A percentile compares a stretch with the other conserved stretches of the same genome.
Conservation (phyloP, 2,329 filamentous ascomycete species). For the Paraphoma sp. region DNA sequence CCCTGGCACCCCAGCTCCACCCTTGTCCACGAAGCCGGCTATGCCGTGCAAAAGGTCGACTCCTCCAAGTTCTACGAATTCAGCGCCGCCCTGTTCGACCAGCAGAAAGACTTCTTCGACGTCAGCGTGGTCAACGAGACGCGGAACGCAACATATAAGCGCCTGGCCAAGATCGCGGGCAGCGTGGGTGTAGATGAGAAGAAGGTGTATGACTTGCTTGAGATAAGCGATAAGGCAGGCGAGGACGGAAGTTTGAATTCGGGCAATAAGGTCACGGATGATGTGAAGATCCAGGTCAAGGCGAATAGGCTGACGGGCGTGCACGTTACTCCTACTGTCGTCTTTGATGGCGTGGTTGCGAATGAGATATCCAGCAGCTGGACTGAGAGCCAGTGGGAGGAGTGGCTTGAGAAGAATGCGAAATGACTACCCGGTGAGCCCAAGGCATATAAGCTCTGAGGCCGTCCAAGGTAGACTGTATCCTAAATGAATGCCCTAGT, state of each 20-base stretch:
- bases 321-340: constrained; percentile 89
- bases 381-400: constrained; percentile 80
- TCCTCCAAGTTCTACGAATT: constrained; percentile 82
- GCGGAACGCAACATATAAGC: constrained; percentile 81
- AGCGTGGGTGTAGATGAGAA: constrained; percentile 73
- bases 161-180: constrained; percentile 76
- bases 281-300: constrained; percentile 85
- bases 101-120: constrained; percentile 84
- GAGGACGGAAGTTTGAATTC: constrained; percentile 74
- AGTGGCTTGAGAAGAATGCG: constrained; percentile 76
- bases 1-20: constrained; percentile 88
- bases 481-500: no score
- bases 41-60: constrained; percentile 76
- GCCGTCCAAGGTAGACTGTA: neutral
- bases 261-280: constrained; percentile 83
- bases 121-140: constrained; percentile 82
- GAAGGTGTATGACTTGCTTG: constrained; percentile 72
- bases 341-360: constrained; percentile 86
- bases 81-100: constrained; percentile 70
- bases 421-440: constrained; percentile 50
- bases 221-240: constrained; percentile 70
- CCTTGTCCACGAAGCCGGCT: constrained; percentile 77
- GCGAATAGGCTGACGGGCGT: constrained; percentile 78
- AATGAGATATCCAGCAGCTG: constrained; percentile 80
- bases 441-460: neutral